Conservation (phyloP, 208 protist species). For the Vickermania spadyakhi region DNA sequence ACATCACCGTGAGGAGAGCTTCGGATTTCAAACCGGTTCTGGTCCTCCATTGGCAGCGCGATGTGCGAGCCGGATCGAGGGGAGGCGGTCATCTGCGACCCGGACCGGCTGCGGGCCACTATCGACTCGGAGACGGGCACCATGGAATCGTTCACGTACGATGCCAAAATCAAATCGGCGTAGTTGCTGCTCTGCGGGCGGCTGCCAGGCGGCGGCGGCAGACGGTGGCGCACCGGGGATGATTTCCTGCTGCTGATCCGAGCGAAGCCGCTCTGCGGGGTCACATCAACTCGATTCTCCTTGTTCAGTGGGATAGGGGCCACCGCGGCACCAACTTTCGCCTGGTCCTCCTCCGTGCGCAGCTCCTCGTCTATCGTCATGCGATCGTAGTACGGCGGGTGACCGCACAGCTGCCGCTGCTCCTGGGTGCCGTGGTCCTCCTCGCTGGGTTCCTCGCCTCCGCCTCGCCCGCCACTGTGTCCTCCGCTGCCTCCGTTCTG, state of each 20-base stretch:
- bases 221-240: background rate
- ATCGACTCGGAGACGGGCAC: background rate
- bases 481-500: background rate
- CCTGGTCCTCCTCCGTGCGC: background rate
- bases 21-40: background rate
- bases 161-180: background rate
- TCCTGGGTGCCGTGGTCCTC: background rate
- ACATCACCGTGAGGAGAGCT: background rate
- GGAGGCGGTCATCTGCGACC: background rate
- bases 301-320: background rate
- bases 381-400: slow-evolving; percentile 4
- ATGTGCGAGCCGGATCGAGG: background rate
- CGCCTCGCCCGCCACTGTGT: background rate
- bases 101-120: background rate
- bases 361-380: background rate
- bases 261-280: background rate
- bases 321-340: background rate
- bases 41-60: background rate
- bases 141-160: background rate
- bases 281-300: background rate
- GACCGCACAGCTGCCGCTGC: background rate
- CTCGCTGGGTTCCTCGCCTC: background rate
- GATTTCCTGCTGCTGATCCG: background rate
- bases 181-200: slow-evolving; percentile 1
- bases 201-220: background rate